Conservation (phyloP, 768 basidiomycete species). For the Hydnomerulius pinastri region DNA sequence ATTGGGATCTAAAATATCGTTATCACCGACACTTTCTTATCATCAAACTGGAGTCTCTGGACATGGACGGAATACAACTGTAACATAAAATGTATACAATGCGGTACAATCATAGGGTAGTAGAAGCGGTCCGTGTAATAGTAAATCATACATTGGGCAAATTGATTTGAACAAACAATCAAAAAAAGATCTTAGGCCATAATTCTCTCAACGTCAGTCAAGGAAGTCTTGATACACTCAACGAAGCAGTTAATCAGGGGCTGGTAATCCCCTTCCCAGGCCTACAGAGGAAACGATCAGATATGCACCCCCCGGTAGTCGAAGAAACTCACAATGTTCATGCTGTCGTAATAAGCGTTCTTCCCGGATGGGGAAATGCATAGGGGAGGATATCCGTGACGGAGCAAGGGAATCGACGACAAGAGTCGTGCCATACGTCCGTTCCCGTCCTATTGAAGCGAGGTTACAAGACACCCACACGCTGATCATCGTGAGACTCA, state of each 20-base stretch:
- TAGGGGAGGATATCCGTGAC: conserved; percentile 33
- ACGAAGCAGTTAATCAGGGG: conserved; percentile 35
- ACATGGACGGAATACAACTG: too few species aligned
- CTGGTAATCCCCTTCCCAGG: conserved; percentile 36
- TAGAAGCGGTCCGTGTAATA: too few species aligned
- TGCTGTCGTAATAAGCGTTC: conserved; percentile 29
- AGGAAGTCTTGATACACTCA: conserved; percentile 23
- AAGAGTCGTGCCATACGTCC: conserved; percentile 36
- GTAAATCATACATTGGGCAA: too few species aligned
- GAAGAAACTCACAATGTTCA: conserved; percentile 30
- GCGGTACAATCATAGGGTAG: too few species aligned
- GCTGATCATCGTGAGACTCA: conserved; percentile 13
- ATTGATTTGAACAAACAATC: too few species aligned
- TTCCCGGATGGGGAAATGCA: conserved; percentile 29
- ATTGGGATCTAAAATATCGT: conserved; percentile 7
- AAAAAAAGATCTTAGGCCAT: conserved; percentile 21
- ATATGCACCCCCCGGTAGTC: background rate
- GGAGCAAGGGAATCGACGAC: conserved; percentile 37
- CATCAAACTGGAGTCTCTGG: too few species aligned
- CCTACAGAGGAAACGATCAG: conserved; percentile 13
- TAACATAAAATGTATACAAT: too few species aligned
- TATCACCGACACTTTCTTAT: too few species aligned
- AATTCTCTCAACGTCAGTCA: conserved; percentile 31
- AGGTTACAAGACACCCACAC: background rate
- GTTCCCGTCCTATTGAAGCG: conserved; percentile 31